Percentiles rank a stretch among this genome's conserved stretches.
Evolutionary conservation across 352 stramenopile species (phyloP).

Genomic region (Phytophthora fragariae): DNA sequence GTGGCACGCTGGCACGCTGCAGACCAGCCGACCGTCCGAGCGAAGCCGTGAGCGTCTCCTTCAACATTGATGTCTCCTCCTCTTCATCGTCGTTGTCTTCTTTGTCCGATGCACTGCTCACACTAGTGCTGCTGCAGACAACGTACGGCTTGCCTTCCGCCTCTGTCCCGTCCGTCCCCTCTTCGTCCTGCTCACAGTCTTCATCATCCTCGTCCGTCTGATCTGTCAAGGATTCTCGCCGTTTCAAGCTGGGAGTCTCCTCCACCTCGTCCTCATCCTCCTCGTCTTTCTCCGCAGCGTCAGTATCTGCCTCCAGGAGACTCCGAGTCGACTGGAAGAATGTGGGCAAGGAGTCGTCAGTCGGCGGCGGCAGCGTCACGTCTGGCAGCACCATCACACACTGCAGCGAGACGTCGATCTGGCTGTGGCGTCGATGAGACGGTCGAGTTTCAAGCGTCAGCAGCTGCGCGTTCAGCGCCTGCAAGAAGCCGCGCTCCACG

Average conservation of each 20-base stretch:
- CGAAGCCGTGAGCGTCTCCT: constrained; percentile 22
- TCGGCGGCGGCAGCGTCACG: constrained; percentile 69
- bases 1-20: constrained; percentile 3
- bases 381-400: constrained; percentile 85
- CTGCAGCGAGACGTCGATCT: constrained; percentile 77
- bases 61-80: constrained; percentile 23
- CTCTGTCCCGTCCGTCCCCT: constrained; percentile 25
- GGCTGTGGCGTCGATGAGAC: constrained; percentile 64
- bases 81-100: constrained; percentile 43
- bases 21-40: constrained; percentile 16
- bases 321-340: constrained; percentile 55
- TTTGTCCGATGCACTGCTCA: constrained; percentile 40
- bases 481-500: constrained; percentile 67
- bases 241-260: constrained; percentile 13
- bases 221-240: constrained; percentile 39
- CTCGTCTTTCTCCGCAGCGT: constrained; percentile 20
- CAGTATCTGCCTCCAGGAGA: constrained; percentile 34
- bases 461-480: constrained; percentile 70
- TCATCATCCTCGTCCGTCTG: constrained; percentile 47
- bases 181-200: constrained; percentile 23
- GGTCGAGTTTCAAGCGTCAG: constrained; percentile 65
- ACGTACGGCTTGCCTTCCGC: constrained; percentile 30
- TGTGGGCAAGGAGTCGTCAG: constrained; percentile 51
- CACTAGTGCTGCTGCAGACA: constrained; percentile 41
- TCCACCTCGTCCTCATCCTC: constrained; percentile 38